phyloP scores from a whole-genome alignment of 495 filamentous ascomycete species.

The Aspergillus carlsbadensis region DNA sequence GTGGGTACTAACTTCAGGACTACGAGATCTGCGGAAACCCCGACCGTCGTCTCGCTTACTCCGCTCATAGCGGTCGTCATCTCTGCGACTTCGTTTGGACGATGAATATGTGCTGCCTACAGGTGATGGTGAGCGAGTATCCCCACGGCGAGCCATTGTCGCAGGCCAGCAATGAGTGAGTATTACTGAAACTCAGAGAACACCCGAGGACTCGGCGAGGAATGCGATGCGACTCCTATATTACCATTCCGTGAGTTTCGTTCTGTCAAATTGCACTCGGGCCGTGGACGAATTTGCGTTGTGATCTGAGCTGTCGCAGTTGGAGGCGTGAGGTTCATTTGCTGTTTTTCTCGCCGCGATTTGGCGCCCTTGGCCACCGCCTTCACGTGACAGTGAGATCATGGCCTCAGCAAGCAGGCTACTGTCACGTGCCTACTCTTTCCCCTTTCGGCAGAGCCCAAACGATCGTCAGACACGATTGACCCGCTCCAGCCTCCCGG shows the following conservation, averaged over 20 bases:
- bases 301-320: slow-evolving; percentile 1
- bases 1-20: slow-evolving; percentile 62
- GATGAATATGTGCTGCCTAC: slow-evolving; percentile 83
- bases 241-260: slow-evolving; percentile 22
- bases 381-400: slow-evolving; percentile 8
- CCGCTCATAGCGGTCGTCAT: slow-evolving; percentile 72
- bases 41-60: slow-evolving; percentile 62
- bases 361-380: slow-evolving; percentile 5
- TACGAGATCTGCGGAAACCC: slow-evolving; percentile 65
- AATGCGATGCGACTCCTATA: slow-evolving; percentile 15
- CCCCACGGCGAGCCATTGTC: slow-evolving; percentile 86
- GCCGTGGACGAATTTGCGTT: slow-evolving; percentile 4
- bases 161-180: slow-evolving; percentile 63
- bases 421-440: slow-evolving; percentile 20
- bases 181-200: slow-evolving; percentile 54
- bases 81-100: slow-evolving; percentile 68
- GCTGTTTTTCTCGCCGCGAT: not conserved
- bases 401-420: not conserved
- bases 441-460: slow-evolving; percentile 28
- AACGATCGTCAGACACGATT: slow-evolving; percentile 30
- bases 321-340: not conserved
- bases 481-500: slow-evolving; percentile 25
- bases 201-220: slow-evolving; percentile 26
- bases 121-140: slow-evolving; percentile 95
- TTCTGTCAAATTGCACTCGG: slow-evolving; percentile 1